These are phyloP conservation scores for Annulohypoxylon moriforme DNA, from an alignment of 495 filamentous ascomycete species.

Conservation along the genomic window DNA sequence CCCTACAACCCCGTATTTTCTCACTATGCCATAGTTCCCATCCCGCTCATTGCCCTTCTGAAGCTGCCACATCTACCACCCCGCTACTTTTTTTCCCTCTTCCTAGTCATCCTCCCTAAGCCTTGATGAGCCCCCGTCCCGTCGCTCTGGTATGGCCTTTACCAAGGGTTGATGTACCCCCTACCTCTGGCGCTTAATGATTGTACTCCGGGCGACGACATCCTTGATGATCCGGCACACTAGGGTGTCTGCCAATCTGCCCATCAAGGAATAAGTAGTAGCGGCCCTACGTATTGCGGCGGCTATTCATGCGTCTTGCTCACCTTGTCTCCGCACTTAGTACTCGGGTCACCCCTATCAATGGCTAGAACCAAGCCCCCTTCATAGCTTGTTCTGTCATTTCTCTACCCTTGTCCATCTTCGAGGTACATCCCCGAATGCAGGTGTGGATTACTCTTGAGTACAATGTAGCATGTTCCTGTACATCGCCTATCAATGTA, in stretches of 20 bases:
- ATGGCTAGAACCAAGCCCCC: slow-evolving; percentile 40
- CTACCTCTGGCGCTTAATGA: slow-evolving; percentile 39
- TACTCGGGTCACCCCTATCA: slow-evolving; percentile 38
- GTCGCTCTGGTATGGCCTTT: slow-evolving; percentile 22
- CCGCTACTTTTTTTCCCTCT: slow-evolving; percentile 20
- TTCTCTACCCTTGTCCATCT: slow-evolving; percentile 31
- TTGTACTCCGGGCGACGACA: slow-evolving; percentile 15
- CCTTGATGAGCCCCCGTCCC: slow-evolving; percentile 31
- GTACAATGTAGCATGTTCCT: slow-evolving; percentile 38
- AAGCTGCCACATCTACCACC: slow-evolving; percentile 41
- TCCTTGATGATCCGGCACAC: slow-evolving; percentile 30
- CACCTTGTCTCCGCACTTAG: slow-evolving; percentile 33
- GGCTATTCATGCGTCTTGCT: slow-evolving; percentile 41
- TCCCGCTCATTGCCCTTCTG: slow-evolving; percentile 17
- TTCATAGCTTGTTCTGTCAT: slow-evolving; percentile 29
- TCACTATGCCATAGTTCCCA: slow-evolving; percentile 21
- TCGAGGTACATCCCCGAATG: slow-evolving; percentile 41
- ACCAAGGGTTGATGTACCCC: slow-evolving; percentile 28
- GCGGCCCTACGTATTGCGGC: slow-evolving; percentile 29
- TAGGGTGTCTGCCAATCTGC: slow-evolving; percentile 36
- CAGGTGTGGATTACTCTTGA: slow-evolving; percentile 31
- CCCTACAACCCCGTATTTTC: slow-evolving; percentile 42
- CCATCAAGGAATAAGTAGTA: slow-evolving; percentile 28
- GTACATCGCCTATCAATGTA: slow-evolving; percentile 36
- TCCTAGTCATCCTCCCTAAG: slow-evolving; percentile 22